A percentile compares a stretch with the other conserved stretches of the same genome.
Conservation (phyloP, 148 eudicot species). For the Cornus controversa region DNA sequence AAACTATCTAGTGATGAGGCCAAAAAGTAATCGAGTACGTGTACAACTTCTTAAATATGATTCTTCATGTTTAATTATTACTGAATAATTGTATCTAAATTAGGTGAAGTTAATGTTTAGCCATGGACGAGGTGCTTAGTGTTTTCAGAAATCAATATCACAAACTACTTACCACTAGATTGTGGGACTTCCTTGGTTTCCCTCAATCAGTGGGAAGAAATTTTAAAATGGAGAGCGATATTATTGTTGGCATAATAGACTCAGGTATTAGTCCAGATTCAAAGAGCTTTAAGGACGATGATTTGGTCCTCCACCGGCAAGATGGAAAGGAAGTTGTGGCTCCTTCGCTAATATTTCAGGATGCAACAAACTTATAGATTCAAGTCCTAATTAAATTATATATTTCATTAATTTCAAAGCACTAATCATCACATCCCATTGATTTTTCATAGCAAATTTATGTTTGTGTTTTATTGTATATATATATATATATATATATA, state of each 20-base stretch:
- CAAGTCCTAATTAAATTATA: background rate
- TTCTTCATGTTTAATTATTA: background rate
- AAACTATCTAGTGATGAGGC: constrained; percentile 70
- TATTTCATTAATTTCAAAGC: background rate
- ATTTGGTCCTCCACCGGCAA: constrained; percentile 74
- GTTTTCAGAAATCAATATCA: constrained; percentile 58
- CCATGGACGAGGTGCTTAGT: constrained; percentile 65
- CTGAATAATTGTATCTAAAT: no score
- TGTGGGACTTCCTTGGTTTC: constrained; percentile 86
- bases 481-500: no score
- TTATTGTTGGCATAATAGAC: constrained; percentile 69
- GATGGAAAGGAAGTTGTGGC: constrained; percentile 82
- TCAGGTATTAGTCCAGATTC: constrained; percentile 88
- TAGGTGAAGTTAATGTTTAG: constrained; percentile 23
- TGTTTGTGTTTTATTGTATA: no score
- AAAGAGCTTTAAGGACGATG: constrained; percentile 74
- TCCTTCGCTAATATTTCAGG: constrained; percentile 78
- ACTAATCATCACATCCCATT: background rate
- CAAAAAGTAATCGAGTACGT: constrained; percentile 46
- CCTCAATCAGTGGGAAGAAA: constrained; percentile 57
- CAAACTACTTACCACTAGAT: constrained; percentile 74
- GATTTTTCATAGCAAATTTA: no score
- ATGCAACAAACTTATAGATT: constrained; percentile 72
- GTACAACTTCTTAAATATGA: background rate
- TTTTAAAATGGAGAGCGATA: constrained; percentile 48